Evolutionary conservation across 768 basidiomycete species (phyloP), one percentile per base, ranked within the genome.

Genomic region (Tulasnella sp.): DNA sequence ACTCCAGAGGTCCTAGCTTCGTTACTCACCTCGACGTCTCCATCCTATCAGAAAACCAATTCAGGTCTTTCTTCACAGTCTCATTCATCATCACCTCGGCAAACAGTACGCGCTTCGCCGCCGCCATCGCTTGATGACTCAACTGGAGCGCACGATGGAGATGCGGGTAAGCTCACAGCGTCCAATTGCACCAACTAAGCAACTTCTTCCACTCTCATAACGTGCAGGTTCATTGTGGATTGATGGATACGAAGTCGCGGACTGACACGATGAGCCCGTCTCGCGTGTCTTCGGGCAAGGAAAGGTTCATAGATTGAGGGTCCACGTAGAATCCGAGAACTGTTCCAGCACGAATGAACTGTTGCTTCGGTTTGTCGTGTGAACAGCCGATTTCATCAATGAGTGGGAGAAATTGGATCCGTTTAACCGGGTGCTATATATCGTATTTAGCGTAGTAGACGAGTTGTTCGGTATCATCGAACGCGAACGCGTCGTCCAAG

Each of bases 311-410:
- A 0, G 44, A 51, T 27, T 70, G 67, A 0, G 72, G 49, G 60
- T 78, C 71, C 24, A 77, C 72, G 0, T 68, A 26, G 58, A 74
- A 73, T 21, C 77, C 74, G 59, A 77, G 72, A 62, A 77, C 70
- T 1, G 65, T 64, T 13, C 78, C 68, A 0, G 34, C 5, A 0
- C 41, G 5, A 0, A 73, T 75, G n/a, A 19, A 71, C 0, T 73
- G 8, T 61, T 78, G 78, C 59, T 78, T 79, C 2, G 51, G 32
- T 11, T 66, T 58, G 13, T 74, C 68, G 63, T 77, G 75, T 0
- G 74, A 74, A 11, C 76, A 66, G 0, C 73, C 69, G 15, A 77
- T 63, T 0, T 67, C 45, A 63, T 78, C 76, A 70, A 73, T 77
- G 1, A 78, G 68, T 1, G 32, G 41, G 0, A 79, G 71, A 1